These are phyloP conservation scores for Xylaria sp. DNA, from an alignment of 2,329 filamentous ascomycete species.

Conservation along the genomic window DNA sequence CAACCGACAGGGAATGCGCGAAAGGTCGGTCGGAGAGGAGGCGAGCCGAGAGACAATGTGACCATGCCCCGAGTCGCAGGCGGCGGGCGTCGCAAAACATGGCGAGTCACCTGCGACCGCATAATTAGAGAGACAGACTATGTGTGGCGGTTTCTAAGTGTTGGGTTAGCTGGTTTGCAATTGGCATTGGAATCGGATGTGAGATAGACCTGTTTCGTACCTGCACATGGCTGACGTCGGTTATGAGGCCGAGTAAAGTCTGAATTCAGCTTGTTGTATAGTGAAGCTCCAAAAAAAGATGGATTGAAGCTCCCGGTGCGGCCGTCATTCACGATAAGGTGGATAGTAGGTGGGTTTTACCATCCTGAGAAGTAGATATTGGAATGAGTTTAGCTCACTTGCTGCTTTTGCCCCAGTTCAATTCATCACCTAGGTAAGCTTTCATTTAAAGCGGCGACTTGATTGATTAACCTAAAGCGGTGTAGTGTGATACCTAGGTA, in stretches of 20 bases:
- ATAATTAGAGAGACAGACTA: conserved; percentile 49
- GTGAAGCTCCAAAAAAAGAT: conserved; percentile 32
- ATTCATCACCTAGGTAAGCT: too few species aligned
- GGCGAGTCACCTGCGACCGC: conserved; percentile 53
- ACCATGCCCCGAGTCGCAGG: conserved; percentile 43
- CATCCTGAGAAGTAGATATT: not conserved
- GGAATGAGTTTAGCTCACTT: conserved; percentile 7
- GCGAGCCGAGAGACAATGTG: conserved; percentile 30
- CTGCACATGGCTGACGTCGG: conserved; percentile 48
- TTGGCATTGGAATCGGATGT: conserved; percentile 18
- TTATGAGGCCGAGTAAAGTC: conserved; percentile 24
- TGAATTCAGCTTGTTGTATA: conserved; percentile 5
- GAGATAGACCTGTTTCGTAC: conserved; percentile 36
- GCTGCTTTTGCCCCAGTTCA: too few species aligned
- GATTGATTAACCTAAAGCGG: too few species aligned
- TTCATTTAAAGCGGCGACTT: conserved; percentile 23
- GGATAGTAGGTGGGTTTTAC: not conserved
- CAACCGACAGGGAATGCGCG: conserved; percentile 48
- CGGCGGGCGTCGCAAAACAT: conserved; percentile 55
- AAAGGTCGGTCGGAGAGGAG: conserved; percentile 43
- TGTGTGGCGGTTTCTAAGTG: conserved; percentile 42
- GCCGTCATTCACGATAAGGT: conserved; percentile 35
- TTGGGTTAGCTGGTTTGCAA: conserved; percentile 40
- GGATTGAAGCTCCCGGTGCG: conserved; percentile 37
- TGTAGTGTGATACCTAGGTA: too few species aligned